Percentiles rank a stretch among this genome's conserved stretches.
These are phyloP conservation scores for Backusella tarrabulga DNA, from an alignment of 192 early-diverging fungal species.

Conservation along the genomic window DNA sequence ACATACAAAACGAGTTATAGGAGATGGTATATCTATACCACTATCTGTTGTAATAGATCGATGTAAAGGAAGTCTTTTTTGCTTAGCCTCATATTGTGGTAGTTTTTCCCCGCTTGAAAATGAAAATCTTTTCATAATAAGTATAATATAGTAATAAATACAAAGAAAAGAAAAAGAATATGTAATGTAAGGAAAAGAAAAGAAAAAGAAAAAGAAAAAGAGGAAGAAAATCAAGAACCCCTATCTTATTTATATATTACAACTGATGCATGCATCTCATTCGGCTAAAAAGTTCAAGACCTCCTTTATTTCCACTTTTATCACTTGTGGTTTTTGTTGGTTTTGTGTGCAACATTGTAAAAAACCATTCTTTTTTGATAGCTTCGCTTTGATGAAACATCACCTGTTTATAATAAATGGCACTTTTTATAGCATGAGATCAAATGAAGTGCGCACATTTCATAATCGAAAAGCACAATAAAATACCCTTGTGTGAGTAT, in stretches of 20 bases:
- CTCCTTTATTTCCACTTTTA: not conserved
- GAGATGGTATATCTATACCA: not conserved
- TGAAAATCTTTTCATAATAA: not conserved
- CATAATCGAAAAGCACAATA: not conserved
- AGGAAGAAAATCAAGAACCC: not conserved
- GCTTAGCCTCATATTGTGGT: not conserved
- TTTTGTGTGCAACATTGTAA: not conserved
- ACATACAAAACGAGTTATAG: slow-evolving; percentile 15
- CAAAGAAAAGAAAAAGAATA: not conserved
- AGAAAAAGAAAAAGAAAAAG: not conserved
- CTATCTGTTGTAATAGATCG: slow-evolving; percentile 13
- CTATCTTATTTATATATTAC: slow-evolving; percentile 1
- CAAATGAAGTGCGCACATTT: not conserved
- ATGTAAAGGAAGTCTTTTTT: slow-evolving; percentile 6
- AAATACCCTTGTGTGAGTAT: not conserved
- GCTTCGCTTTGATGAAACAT: not conserved
- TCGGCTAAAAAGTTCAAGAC: not conserved
- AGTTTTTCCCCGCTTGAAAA: not conserved
- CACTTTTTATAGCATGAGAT: not conserved
- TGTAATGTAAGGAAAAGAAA: not conserved
- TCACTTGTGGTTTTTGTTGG: not conserved
- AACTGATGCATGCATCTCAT: not conserved
- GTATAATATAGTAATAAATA: not conserved
- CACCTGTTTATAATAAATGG: not conserved
- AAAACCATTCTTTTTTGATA: not conserved